Base-by-base conservation (phyloP, 305 asterid species). In the Fraxinus greggii region DNA sequence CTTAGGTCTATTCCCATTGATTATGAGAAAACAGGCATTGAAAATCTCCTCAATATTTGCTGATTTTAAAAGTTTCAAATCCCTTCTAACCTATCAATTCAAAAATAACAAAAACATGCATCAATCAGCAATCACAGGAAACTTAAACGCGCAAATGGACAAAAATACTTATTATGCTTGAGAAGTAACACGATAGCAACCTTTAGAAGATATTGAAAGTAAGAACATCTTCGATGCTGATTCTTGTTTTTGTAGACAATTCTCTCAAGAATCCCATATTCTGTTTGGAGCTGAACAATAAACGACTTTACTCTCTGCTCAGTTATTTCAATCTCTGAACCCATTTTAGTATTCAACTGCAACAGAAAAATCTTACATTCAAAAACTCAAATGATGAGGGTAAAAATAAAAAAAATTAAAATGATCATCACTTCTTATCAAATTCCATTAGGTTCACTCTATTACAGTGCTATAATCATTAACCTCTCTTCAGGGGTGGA, bases 171-270 rank as follows among this genome's bases (percentile, higher is more conserved):
- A 2, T 24, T 72, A 23, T n/a, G 28, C 17, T 0, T 24, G 75
- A 80, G 31, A 81, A 28, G 45, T 54, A 19, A 33, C 1, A 23
- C 0, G 21, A 13, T 32, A 24, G 38, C 77, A 23, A 94, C 98
- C 97, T 94, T 94, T 74, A 93, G 86, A 59, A 96, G 86, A 87
- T 88, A 90, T 83, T 94, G 99, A 84, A 96, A 96, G 87, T 94
- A 92, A 15, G 90, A 83, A 88, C 94, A 86, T 82, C 98, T 88
- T 29, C 95, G 86, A 76, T 93, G 98, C 48, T 95, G 99, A 79
- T 95, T 95, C 90, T 93, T 95, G 87, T 96, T 93, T 85, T 96
- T 96, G 85, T 94, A 91, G n/a, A 94, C 95, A 24, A 94, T 89
- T 29, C 99, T 89, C 77, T 94, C 93, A 19, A 96, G 88, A 84